Evolutionary conservation across 768 basidiomycete genomes (phyloP).

Genomic region (Phaffia tasmanica): DNA sequence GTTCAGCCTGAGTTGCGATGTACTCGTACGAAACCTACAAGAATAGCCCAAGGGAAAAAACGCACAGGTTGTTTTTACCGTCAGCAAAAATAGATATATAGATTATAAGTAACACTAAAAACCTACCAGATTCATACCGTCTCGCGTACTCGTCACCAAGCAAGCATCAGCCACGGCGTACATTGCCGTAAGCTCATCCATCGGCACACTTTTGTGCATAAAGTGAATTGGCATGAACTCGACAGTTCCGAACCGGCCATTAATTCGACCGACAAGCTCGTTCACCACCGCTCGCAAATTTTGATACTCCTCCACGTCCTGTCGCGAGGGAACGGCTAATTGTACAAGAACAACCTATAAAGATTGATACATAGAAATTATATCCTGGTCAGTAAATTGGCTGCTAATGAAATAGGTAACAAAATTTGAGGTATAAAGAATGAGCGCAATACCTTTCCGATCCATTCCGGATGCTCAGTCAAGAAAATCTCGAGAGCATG

Average conservation of each 20-base stretch:
- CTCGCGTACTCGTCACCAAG: constrained; percentile 83
- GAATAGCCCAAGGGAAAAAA: not conserved
- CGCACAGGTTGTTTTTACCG: not conserved
- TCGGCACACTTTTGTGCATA: constrained; percentile 50
- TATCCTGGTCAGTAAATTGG: too few relatives aligned
- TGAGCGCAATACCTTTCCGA: constrained; percentile 60
- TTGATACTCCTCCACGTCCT: constrained; percentile 99
- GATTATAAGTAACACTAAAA: constrained; percentile 1
- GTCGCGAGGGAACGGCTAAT: constrained; percentile 90
- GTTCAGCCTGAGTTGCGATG: constrained; percentile 82
- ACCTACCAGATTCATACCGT: constrained; percentile 96
- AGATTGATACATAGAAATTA: not conserved
- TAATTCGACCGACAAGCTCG: constrained; percentile 95
- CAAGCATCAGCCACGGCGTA: constrained; percentile 96
- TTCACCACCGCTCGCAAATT: constrained; percentile 91
- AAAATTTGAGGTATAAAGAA: not conserved
- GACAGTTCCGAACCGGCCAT: constrained; percentile 95
- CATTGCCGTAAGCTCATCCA: constrained; percentile 93
- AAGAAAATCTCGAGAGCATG: constrained; percentile 95
- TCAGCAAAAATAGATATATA: too few relatives aligned
- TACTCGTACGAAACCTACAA: constrained; percentile 93
- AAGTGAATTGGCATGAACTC: constrained; percentile 99
- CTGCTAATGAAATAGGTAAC: too few relatives aligned
- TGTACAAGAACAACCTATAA: constrained; percentile 82
- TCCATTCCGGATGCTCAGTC: constrained; percentile 96